These are phyloP conservation scores for Sarocladium strictum DNA, from an alignment of 2,329 filamentous ascomycete species.

Conservation along the genomic window DNA sequence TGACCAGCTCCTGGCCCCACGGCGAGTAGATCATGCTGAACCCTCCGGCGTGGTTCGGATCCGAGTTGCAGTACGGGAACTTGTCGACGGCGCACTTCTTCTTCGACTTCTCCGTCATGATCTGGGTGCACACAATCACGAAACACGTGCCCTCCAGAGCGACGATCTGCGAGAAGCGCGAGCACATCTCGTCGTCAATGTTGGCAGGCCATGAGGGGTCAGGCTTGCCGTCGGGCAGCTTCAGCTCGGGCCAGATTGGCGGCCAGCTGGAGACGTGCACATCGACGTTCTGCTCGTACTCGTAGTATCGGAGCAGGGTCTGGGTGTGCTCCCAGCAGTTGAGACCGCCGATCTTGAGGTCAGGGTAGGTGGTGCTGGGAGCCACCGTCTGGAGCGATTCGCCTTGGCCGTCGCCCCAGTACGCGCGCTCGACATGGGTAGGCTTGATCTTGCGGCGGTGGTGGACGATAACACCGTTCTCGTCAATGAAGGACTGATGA, in stretches of 20 bases:
- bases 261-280: conserved; percentile 47
- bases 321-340: conserved; percentile 47
- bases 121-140: no score
- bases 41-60: conserved; percentile 50
- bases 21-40: no score
- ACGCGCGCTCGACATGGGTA: conserved; percentile 45
- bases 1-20: no score
- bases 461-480: conserved; percentile 32
- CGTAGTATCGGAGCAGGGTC: conserved; percentile 42
- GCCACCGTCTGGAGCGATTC: conserved; percentile 33
- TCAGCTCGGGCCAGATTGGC: conserved; percentile 16
- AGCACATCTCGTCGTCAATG: no score
- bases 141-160: no score
- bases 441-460: conserved; percentile 45
- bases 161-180: no score
- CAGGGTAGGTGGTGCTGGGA: no score
- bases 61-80: no score
- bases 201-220: no score
- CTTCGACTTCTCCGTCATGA: no score
- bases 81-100: no score
- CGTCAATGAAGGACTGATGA: conserved; percentile 34
- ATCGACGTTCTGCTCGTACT: conserved; percentile 34
- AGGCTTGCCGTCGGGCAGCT: conserved; percentile 22
- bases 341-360: conserved; percentile 36
- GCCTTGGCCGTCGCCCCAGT: conserved; percentile 40